Evolutionary conservation across 2,329 filamentous ascomycete species (phyloP), one percentile per base, ranked within the genome.

Genomic region (Ophiosphaerella herpotricha): DNA sequence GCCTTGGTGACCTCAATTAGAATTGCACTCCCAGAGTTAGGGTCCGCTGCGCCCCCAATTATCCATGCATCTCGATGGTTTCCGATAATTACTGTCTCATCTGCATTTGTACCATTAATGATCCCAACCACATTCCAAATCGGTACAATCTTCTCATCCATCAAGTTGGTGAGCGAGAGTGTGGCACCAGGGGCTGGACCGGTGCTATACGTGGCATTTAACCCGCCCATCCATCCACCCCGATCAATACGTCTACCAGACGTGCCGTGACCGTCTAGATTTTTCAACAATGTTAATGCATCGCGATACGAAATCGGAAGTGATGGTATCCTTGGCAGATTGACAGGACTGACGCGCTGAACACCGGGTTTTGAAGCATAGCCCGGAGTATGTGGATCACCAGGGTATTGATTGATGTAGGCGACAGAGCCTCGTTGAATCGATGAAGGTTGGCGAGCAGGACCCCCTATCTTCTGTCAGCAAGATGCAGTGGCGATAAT

Each of bases 301-400:
- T 96, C 91, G 4, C 77, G 74, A 68, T 92, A 96, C 0, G 91
- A 96, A 34, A 96, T 88, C 1, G 91, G 91, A 4, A 96, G 77
- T 2, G 91, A 96, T 0, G 91, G 91, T 48, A 96, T 96, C 3
- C 81, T 82, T 0, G 91, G 88, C 21, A 85, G 89, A 3, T 81
- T 80, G 12, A 47, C 48, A 33, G 34, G 47, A 13, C 86, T 78
- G 0, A 83, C 79, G 31, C 91, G 84, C n/a, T 88, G 87, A 16
- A 81, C 88, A n/a, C 87, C 90, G 12, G 90, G 88, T 70, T 91
- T 91, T 0, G 90, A 95, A 2, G 91, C 87, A 65, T 94, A 96
- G 5, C 91, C 68, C 8, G 68, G 71, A 2, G 71, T 74, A 0
- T 68, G 71, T 4, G 71, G 71, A 43, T 74, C 71, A 7, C 71